These are phyloP conservation scores for Brettanomyces custersianus DNA, from an alignment of 805 yeast genomes.

Conservation along the genomic window DNA sequence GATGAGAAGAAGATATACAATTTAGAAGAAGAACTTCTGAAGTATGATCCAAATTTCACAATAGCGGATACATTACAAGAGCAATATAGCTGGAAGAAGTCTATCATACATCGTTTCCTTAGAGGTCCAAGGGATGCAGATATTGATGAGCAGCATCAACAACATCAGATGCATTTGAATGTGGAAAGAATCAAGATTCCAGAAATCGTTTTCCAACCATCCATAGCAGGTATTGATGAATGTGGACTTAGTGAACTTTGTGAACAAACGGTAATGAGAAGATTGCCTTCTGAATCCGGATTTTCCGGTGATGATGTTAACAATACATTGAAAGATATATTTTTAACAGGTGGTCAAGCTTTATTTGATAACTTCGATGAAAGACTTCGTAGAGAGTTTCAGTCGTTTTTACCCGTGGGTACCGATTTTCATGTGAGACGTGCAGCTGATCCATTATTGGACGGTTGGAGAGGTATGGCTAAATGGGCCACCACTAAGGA, in stretches of 20 bases:
- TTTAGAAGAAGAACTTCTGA: slow-evolving; percentile 68
- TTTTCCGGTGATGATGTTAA: slow-evolving; percentile 42
- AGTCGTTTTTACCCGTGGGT: slow-evolving; percentile 60
- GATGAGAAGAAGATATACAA: slow-evolving; percentile 51
- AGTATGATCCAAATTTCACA: slow-evolving; percentile 78
- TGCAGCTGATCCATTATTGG: slow-evolving; percentile 63
- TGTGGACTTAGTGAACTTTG: slow-evolving; percentile 83
- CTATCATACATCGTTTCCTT: slow-evolving; percentile 70
- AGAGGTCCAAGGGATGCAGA: slow-evolving; percentile 88
- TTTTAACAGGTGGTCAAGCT: slow-evolving; percentile 82
- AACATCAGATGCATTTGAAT: slow-evolving; percentile 85
- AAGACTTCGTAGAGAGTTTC: slow-evolving; percentile 64
- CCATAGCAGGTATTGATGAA: slow-evolving; percentile 91
- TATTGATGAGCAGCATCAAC: slow-evolving; percentile 73
- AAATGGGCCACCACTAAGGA: slow-evolving; percentile 53
- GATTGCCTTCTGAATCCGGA: slow-evolving; percentile 46
- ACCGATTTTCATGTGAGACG: slow-evolving; percentile 49
- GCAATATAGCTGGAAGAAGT: slow-evolving; percentile 77
- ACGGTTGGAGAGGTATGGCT: slow-evolving; percentile 94
- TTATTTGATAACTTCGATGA: slow-evolving; percentile 53
- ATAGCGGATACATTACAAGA: slow-evolving; percentile 78
- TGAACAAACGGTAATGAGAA: slow-evolving; percentile 52
- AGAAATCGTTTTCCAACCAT: slow-evolving; percentile 86
- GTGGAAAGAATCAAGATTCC: slow-evolving; percentile 89
- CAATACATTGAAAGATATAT: slow-evolving; percentile 52